phyloP scores from a whole-genome alignment of 2,329 filamentous ascomycete genomes.

The Xylogone sp. region DNA sequence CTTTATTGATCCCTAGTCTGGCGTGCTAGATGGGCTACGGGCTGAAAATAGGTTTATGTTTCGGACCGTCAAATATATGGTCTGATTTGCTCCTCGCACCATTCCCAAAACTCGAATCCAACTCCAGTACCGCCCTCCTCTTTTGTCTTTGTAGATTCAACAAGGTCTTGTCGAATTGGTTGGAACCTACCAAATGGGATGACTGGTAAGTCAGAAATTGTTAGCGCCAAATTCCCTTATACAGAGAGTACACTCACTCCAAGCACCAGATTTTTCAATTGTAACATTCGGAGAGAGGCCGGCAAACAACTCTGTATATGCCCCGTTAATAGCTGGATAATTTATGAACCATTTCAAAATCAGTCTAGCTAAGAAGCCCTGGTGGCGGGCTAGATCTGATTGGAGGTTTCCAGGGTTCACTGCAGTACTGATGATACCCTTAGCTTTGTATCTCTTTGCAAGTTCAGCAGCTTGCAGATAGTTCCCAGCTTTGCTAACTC shows the following conservation, averaged over 20 bases:
- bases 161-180: slow-evolving; percentile 27
- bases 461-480: neutral
- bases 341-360: neutral
- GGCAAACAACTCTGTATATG: slow-evolving; percentile 7
- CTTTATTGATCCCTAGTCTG: too few species aligned
- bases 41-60: too few species aligned
- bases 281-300: slow-evolving; percentile 4
- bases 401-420: slow-evolving; percentile 7
- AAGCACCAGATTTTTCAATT: slow-evolving; percentile 9
- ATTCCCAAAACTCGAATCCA: slow-evolving; percentile 37
- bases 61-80: too few species aligned
- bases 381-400: slow-evolving; percentile 1
- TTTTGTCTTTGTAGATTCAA: slow-evolving; percentile 23
- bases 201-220: slow-evolving; percentile 26
- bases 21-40: too few species aligned
- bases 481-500: slow-evolving; percentile 4
- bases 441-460: slow-evolving; percentile 1
- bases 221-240: neutral
- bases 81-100: slow-evolving; percentile 35
- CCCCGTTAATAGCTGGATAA: slow-evolving; percentile 6
- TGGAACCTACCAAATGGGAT: slow-evolving; percentile 39
- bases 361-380: neutral
- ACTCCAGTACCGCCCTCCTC: slow-evolving; percentile 31
- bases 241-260: slow-evolving; percentile 8
- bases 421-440: slow-evolving; percentile 7